Evolutionary conservation across 371 early-diverging fungal genomes (phyloP).

Genomic region (Mucor saturninus): DNA sequence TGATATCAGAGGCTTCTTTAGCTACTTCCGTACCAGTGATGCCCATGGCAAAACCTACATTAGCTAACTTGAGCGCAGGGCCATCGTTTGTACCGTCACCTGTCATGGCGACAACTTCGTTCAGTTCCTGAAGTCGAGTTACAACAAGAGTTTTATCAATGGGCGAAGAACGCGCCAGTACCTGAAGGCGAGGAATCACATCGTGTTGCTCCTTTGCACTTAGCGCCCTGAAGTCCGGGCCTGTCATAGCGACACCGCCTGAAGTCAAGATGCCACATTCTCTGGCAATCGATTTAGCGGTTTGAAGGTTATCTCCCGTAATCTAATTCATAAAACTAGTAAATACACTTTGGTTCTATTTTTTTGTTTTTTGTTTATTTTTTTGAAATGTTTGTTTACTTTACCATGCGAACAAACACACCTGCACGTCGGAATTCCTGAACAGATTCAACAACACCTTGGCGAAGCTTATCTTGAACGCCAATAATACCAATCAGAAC

Average conservation of each 20-base stretch:
- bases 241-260: not conserved
- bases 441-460: not conserved
- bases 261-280: conserved; percentile 2
- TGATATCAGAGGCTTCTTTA: conserved; percentile 2
- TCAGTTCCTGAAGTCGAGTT: not conserved
- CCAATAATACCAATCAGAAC: not conserved
- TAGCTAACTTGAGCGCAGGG: not conserved
- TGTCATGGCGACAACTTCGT: not conserved
- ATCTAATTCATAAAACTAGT: not conserved
- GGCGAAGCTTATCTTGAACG: not conserved
- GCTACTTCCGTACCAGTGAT: conserved; percentile 1
- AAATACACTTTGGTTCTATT: not conserved
- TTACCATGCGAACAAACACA: conserved; percentile 4
- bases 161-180: not conserved
- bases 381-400: not conserved
- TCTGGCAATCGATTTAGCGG: conserved; percentile 1
- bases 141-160: not conserved
- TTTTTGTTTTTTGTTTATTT: not conserved
- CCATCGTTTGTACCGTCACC: conserved; percentile 3
- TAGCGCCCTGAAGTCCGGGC: not conserved
- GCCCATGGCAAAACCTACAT: conserved; percentile 1
- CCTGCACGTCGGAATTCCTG: conserved; percentile 1
- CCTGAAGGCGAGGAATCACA: not conserved
- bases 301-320: not conserved
- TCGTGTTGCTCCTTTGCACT: not conserved